Conservation (phyloP, 805 yeast genomes). For the Candida methanosorbosa region DNA sequence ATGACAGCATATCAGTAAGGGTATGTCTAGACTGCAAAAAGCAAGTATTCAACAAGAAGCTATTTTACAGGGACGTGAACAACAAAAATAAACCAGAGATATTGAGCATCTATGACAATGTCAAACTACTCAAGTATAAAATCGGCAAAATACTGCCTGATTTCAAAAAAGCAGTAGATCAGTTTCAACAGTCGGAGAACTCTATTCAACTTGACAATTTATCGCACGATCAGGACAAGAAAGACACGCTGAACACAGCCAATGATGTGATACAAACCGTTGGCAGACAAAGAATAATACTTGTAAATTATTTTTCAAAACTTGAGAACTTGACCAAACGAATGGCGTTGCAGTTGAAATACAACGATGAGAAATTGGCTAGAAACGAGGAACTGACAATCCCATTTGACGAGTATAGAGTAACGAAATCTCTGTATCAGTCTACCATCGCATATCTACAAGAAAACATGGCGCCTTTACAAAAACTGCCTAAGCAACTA, state of each 20-base stretch:
- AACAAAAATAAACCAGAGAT: slow-evolving; percentile 24
- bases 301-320: slow-evolving; percentile 40
- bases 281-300: slow-evolving; percentile 30
- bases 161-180: slow-evolving; percentile 5
- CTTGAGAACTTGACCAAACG: slow-evolving; percentile 43
- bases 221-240: not conserved
- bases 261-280: slow-evolving; percentile 26
- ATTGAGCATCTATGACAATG: slow-evolving; percentile 26
- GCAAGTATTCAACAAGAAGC: slow-evolving; percentile 46
- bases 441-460: slow-evolving; percentile 56
- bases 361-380: slow-evolving; percentile 4
- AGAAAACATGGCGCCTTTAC: slow-evolving; percentile 54
- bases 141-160: slow-evolving; percentile 10
- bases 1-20: slow-evolving; percentile 36
- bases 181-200: not conserved
- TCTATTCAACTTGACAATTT: not conserved
- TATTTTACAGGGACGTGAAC: slow-evolving; percentile 31
- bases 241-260: not conserved
- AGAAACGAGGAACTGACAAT: not conserved
- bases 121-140: slow-evolving; percentile 15
- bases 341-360: slow-evolving; percentile 21
- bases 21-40: slow-evolving; percentile 67
- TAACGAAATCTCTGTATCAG: slow-evolving; percentile 46
- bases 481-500: slow-evolving; percentile 39
- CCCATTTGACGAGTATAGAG: slow-evolving; percentile 31